phyloP scores from a whole-genome alignment of 495 filamentous ascomycete genomes.

The Choiromyces venosus region DNA sequence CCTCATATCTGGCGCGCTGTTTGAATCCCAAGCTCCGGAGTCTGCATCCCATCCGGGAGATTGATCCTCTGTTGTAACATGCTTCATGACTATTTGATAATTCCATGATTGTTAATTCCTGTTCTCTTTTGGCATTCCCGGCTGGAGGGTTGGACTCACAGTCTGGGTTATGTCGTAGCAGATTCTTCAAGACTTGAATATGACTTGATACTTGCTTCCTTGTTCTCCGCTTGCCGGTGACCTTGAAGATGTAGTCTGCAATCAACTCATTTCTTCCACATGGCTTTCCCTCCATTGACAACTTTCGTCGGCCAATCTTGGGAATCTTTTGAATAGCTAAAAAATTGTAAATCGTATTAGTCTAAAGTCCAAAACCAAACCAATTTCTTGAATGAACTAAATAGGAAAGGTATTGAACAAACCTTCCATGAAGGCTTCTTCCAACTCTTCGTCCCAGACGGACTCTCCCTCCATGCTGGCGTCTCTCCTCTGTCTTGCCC shows the following conservation, averaged over 20 bases:
- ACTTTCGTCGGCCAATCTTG: slow-evolving; percentile 75
- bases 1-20: slow-evolving; percentile 13
- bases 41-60: slow-evolving; percentile 31
- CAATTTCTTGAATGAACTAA: slow-evolving; percentile 5
- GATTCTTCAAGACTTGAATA: slow-evolving; percentile 89
- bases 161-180: slow-evolving; percentile 57
- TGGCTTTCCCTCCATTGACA: slow-evolving; percentile 62
- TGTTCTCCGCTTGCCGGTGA: slow-evolving; percentile 59
- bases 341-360: slow-evolving; percentile 26
- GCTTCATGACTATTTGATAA: slow-evolving; percentile 35
- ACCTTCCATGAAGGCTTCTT: slow-evolving; percentile 89
- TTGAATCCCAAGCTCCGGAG: slow-evolving; percentile 22
- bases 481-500: slow-evolving; percentile 39
- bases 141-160: slow-evolving; percentile 44
- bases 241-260: slow-evolving; percentile 67
- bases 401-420: slow-evolving; percentile 37
- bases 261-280: slow-evolving; percentile 91
- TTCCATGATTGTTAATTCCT: slow-evolving; percentile 3
- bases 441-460: slow-evolving; percentile 76
- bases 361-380: not conserved
- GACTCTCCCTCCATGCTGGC: slow-evolving; percentile 38
- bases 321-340: slow-evolving; percentile 74
- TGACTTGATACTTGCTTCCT: slow-evolving; percentile 95
- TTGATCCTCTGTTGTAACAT: slow-evolving; percentile 38
- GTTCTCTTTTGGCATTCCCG: not conserved